Evolutionary conservation across 2,329 filamentous ascomycete genomes (phyloP).

Genomic region (Diaporthe citriasiana): DNA sequence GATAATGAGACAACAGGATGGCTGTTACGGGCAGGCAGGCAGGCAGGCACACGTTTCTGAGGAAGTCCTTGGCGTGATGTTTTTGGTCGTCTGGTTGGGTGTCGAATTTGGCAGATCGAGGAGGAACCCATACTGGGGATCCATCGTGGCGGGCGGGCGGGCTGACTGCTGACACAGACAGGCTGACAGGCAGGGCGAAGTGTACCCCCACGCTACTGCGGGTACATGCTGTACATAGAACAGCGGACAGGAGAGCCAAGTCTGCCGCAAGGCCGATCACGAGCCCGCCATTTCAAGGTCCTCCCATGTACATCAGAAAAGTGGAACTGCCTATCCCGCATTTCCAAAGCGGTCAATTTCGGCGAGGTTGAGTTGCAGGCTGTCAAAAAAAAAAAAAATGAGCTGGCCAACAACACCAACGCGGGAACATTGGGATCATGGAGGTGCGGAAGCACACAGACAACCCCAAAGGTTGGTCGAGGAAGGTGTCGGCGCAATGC

Average conservation of each 20-base stretch:
- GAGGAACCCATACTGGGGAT: neutral
- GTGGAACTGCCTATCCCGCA: slow-evolving; percentile 28
- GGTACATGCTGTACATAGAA: slow-evolving; percentile 3
- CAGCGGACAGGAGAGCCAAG: slow-evolving; percentile 6
- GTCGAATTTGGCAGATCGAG: neutral
- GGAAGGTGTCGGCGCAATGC: slow-evolving; percentile 11
- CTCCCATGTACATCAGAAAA: slow-evolving; percentile 10
- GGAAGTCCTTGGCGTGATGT: neutral
- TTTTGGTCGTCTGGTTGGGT: neutral
- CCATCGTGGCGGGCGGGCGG: neutral
- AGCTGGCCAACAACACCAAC: slow-evolving; percentile 6
- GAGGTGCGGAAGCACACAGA: neutral
- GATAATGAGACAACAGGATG: neutral
- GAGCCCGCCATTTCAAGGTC: slow-evolving; percentile 11
- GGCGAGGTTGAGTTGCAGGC: slow-evolving; percentile 7
- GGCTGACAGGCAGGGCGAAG: too few species aligned
- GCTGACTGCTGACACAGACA: slow-evolving; percentile 32
- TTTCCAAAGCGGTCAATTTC: slow-evolving; percentile 31
- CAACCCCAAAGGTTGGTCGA: neutral
- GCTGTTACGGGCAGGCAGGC: neutral
- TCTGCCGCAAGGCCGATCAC: slow-evolving; percentile 32
- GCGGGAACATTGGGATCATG: neutral
- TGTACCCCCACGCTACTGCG: slow-evolving; percentile 32
- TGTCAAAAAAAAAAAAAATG: neutral
- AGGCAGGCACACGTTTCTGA: neutral